Conservation (phyloP, 768 basidiomycete genomes). For the Neoboletus subvelutipes region DNA sequence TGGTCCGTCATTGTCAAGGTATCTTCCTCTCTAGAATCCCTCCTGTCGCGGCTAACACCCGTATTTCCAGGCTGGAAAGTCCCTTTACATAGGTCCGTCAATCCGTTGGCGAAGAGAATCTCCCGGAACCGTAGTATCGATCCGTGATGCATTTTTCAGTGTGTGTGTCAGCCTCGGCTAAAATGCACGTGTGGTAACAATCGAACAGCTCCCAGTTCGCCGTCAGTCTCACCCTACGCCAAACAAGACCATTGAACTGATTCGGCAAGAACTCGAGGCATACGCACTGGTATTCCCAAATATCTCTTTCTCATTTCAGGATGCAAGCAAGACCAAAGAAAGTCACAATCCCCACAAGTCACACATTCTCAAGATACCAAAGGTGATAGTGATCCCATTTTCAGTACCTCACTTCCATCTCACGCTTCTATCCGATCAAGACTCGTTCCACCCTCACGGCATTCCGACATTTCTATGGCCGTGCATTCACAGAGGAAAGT, state of each 20-base stretch:
- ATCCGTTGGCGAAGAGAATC: slow-evolving; percentile 71
- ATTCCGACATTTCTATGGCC: slow-evolving; percentile 76
- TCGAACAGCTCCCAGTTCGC: slow-evolving; percentile 71
- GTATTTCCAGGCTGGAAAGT: slow-evolving; percentile 54
- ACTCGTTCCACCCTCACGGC: slow-evolving; percentile 59
- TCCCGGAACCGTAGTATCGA: slow-evolving; percentile 76
- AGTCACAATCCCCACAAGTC: slow-evolving; percentile 37
- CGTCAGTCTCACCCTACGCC: slow-evolving; percentile 66
- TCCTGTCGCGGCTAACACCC: neutral
- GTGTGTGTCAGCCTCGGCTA: slow-evolving; percentile 41
- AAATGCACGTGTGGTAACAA: slow-evolving; percentile 5
- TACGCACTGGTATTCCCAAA: slow-evolving; percentile 72
- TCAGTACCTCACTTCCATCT: slow-evolving; percentile 5
- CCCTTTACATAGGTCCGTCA: slow-evolving; percentile 70
- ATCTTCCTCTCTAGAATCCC: slow-evolving; percentile 1
- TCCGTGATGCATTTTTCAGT: slow-evolving; percentile 90
- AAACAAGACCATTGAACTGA: slow-evolving; percentile 58
- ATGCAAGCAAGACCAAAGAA: slow-evolving; percentile 42
- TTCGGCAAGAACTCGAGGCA: slow-evolving; percentile 70
- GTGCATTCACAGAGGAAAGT: slow-evolving; percentile 65
- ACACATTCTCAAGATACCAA: slow-evolving; percentile 58
- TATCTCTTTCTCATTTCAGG: slow-evolving; percentile 69
- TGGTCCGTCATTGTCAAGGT: slow-evolving; percentile 85
- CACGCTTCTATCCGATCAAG: slow-evolving; percentile 41
- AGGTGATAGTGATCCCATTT: slow-evolving; percentile 45